These are phyloP conservation scores for Termitomyces sp. DNA, from an alignment of 768 basidiomycete species.

Conservation along the genomic window DNA sequence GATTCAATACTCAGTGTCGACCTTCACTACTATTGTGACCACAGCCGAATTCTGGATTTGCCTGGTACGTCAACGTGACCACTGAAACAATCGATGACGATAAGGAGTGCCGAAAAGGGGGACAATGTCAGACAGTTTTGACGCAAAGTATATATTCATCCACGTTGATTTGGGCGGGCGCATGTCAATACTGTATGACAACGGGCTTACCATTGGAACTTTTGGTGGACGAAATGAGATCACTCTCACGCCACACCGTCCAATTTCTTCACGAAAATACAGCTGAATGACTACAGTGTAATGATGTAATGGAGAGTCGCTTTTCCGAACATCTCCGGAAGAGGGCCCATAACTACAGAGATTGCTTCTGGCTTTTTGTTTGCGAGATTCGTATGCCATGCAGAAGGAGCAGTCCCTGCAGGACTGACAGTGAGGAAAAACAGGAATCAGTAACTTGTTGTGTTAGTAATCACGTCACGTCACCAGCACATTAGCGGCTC, in stretches of 20 bases:
- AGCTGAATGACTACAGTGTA: not conserved
- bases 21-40: not conserved
- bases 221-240: not conserved
- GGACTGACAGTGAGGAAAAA: not conserved
- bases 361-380: too few relatives aligned
- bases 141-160: not conserved
- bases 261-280: not conserved
- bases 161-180: not conserved
- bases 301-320: not conserved
- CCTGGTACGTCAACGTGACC: not conserved
- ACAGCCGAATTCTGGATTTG: not conserved
- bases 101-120: not conserved
- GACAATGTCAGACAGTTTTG: slow-evolving; percentile 1
- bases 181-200: not conserved
- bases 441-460: too few relatives aligned
- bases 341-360: not conserved
- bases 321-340: not conserved
- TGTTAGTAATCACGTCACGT: too few relatives aligned
- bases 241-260: not conserved
- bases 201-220: not conserved
- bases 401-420: too few relatives aligned
- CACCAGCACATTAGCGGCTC: too few relatives aligned
- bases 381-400: too few relatives aligned
- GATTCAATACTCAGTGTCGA: not conserved
- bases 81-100: slow-evolving; percentile 1